Base-by-base conservation (phyloP, 164 flowering plant species). In the Protea cynaroides region DNA sequence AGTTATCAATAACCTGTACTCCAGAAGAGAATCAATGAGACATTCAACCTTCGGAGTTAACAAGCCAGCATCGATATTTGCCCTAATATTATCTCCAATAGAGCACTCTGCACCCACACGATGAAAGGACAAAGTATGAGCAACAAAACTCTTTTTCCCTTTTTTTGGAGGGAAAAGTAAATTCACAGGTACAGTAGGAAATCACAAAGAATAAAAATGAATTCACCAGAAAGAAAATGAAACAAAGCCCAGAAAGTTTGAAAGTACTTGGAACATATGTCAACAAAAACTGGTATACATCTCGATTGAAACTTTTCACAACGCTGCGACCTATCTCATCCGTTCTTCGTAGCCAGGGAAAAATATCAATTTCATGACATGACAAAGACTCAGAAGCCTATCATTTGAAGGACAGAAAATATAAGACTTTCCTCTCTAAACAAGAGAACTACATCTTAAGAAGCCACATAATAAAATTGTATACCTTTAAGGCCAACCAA, bases 401-500 rank as follows among this genome's bases (percentile, higher is more conserved):
- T 64, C 21, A 54, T 13, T 34, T 25, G 25, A 44, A 24, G 2
- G 12, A 4, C 2, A 66, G 44, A 66, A 23, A 63, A 49, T 36
- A 70, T 22, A 25, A 64, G 9, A 57, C 9, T 23, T 8, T 24
- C 29, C 22, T 24, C 22, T 43, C 52, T 29, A 25, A 58, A 22
- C 17, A 44, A 11, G 23, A 61, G 22, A 23, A 23, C 50, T 0
- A 37, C 23, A 25, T 25, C 49, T 68, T 51, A 17, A 21, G 38
- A 56, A 49, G 65, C 56, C 15, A 21, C 21, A 59, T n/a, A 38
- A 21, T n/a, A n/a, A 9, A 21, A 43, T 53, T 10, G 22, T 4
- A 12, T 67, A 92, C 98, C 98, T 82, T 83, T 8, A 69, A 58
- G 44, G 89, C 82, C 76, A 82, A 56, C 95, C 95, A 90, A 59